Base-by-base conservation (phyloP, 176 grass and related monocot genomes). In the Bonia amplexicaulis region DNA sequence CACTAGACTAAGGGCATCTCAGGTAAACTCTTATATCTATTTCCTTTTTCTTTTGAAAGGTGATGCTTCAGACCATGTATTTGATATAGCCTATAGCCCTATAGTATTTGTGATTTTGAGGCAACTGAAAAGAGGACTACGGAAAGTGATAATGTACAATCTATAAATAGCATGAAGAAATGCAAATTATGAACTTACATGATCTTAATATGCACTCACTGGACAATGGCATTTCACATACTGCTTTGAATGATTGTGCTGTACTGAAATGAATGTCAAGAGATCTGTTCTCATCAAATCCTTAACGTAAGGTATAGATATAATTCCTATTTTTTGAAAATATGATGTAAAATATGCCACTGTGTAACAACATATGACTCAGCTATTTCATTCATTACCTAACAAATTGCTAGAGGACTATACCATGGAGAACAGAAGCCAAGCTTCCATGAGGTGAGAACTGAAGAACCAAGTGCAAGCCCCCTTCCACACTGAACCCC, bases 361-460 rank as follows among this genome's bases (percentile, higher is more conserved):
- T 4, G 8, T 26, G 45, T 53, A 31, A 47, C 78, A 78, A 7
- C 27, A 67, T 57, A 31, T 23, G 4, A 7, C 39, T 78, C 15
- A 66, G 33, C 45, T 20, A 76, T 71, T 67, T 69, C n/a, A 59
- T 69, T 79, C n/a, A 80, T 59, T 79, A 41, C 33, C 9, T 74
- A 87, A 87, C 33, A 74, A 52, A 25, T 66, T 67, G 12, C 52
- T 79, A 51, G 73, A 68, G 73, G 73, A 83, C 73, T 85, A 75
- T 93, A 99, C 97, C 93, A 80, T 99, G 97, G 70, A 99, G 90
- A 68, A 96, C 74, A 87, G 93, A 96, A 68, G 93, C 93, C 58
- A 99, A 85, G 86, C 97, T 99, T 88, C 97, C 97, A 77, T 99
- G 92, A 77, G 92, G 93, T 20, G 97, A 96, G 79, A 92, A 99